These are phyloP conservation scores for Monilinia aucupariae DNA, from an alignment of 2,329 filamentous ascomycete genomes.

Conservation along the genomic window DNA sequence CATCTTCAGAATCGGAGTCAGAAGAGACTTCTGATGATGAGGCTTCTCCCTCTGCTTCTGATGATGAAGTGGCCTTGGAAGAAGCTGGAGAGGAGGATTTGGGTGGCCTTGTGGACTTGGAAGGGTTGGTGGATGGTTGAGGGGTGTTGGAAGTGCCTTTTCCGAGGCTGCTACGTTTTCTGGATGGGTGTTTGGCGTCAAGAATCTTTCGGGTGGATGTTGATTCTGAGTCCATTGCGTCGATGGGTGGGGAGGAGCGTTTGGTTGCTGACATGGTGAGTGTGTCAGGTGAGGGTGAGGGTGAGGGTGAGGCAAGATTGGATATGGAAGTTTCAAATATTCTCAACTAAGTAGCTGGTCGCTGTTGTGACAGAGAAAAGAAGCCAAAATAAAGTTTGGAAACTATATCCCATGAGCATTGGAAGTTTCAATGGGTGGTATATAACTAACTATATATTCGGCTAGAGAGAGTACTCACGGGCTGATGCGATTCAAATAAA, in stretches of 20 bases:
- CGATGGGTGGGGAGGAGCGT: conserved; percentile 1
- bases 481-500: neutral
- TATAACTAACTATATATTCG: neutral
- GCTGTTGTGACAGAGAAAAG: neutral
- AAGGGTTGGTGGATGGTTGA: neutral
- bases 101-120: neutral
- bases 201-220: neutral
- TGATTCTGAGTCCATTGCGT: conserved; percentile 2
- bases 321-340: neutral
- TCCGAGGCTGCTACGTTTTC: neutral
- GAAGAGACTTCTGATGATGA: neutral
- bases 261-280: conserved; percentile 10
- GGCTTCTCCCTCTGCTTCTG: neutral
- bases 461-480: neutral
- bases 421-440: neutral
- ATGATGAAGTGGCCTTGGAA: neutral
- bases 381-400: neutral
- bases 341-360: neutral
- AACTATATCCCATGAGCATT: neutral
- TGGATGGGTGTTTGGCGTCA: conserved; percentile 5
- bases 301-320: neutral
- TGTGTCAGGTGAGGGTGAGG: conserved; percentile 2
- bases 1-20: conserved; percentile 9
- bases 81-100: neutral
- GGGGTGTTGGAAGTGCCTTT: neutral